phyloP scores from a whole-genome alignment of 352 stramenopile genomes.

The Phytophthora uliginosa region DNA sequence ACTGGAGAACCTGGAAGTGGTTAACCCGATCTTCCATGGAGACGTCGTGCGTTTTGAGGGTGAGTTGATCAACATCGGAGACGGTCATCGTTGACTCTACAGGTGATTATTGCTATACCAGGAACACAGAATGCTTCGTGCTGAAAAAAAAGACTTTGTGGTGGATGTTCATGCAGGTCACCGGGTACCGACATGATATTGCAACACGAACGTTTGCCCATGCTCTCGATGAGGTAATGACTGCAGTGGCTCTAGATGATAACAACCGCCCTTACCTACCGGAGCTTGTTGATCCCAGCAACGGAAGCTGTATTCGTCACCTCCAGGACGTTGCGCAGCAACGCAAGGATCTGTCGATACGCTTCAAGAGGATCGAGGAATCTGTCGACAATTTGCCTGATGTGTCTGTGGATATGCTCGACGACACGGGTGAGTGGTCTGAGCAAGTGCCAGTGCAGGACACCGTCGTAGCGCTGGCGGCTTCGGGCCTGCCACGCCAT shows the following conservation, averaged over 20 bases:
- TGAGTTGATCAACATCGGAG: slow-evolving; percentile 46
- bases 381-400: slow-evolving; percentile 34
- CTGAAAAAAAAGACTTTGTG: neutral
- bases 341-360: slow-evolving; percentile 35
- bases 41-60: slow-evolving; percentile 54
- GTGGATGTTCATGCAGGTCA: slow-evolving; percentile 16
- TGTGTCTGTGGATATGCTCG: slow-evolving; percentile 27
- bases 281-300: slow-evolving; percentile 32
- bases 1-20: slow-evolving; percentile 44
- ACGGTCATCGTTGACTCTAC: slow-evolving; percentile 45
- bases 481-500: slow-evolving; percentile 60
- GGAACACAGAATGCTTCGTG: neutral
- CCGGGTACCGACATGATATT: slow-evolving; percentile 45
- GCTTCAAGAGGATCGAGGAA: slow-evolving; percentile 36
- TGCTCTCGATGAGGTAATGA: slow-evolving; percentile 49
- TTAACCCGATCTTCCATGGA: slow-evolving; percentile 46
- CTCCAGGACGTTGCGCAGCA: slow-evolving; percentile 29
- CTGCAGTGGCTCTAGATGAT: slow-evolving; percentile 51
- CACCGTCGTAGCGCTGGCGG: slow-evolving; percentile 59
- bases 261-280: slow-evolving; percentile 41
- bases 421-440: slow-evolving; percentile 3
- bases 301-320: slow-evolving; percentile 13
- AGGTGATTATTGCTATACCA: slow-evolving; percentile 17
- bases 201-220: slow-evolving; percentile 38
- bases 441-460: slow-evolving; percentile 34